A percentile compares a stretch with the other conserved stretches of the same genome.
phyloP scores from a whole-genome alignment of 2,329 filamentous ascomycete genomes.

The Neocucurbitaria cava region DNA sequence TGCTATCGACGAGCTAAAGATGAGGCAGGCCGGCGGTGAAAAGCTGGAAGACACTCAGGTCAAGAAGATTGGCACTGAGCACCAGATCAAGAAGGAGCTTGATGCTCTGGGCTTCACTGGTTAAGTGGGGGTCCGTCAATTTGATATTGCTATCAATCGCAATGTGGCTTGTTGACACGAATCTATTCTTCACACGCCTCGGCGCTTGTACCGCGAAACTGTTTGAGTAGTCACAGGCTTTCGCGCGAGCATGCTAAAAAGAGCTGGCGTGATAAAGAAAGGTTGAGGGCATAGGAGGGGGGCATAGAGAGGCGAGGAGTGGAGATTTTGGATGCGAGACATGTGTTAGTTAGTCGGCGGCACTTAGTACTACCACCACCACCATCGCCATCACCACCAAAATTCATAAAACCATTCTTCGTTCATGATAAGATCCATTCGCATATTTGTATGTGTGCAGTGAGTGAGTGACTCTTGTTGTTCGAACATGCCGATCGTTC shows the following conservation, averaged over 20 bases:
- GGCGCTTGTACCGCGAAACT: not conserved
- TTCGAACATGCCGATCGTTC: no score
- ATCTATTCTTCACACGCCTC: not conserved
- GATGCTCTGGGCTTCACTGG: slow-evolving; percentile 61
- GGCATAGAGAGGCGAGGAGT: not conserved
- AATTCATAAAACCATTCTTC: slow-evolving; percentile 8
- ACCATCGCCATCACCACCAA: no score
- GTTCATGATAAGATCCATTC: not conserved
- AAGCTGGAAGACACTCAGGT: slow-evolving; percentile 98
- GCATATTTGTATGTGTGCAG: not conserved
- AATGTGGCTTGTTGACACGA: not conserved
- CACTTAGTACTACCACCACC: slow-evolving; percentile 1
- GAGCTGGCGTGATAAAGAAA: not conserved
- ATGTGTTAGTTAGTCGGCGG: slow-evolving; percentile 3
- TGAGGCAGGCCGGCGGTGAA: slow-evolving; percentile 91
- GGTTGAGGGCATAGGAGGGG: not conserved
- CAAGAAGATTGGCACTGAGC: slow-evolving; percentile 95
- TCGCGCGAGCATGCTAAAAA: not conserved
- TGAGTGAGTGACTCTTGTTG: no score
- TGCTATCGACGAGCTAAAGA: slow-evolving; percentile 97
- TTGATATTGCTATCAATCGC: no score
- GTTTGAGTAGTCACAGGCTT: not conserved
- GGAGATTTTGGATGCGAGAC: not conserved
- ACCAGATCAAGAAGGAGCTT: slow-evolving; percentile 82
- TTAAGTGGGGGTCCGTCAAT: no score